Evolutionary conservation across 805 yeast species (phyloP), one percentile per base, ranked within the genome.

Genomic region (Metschnikowia kofuensis): DNA sequence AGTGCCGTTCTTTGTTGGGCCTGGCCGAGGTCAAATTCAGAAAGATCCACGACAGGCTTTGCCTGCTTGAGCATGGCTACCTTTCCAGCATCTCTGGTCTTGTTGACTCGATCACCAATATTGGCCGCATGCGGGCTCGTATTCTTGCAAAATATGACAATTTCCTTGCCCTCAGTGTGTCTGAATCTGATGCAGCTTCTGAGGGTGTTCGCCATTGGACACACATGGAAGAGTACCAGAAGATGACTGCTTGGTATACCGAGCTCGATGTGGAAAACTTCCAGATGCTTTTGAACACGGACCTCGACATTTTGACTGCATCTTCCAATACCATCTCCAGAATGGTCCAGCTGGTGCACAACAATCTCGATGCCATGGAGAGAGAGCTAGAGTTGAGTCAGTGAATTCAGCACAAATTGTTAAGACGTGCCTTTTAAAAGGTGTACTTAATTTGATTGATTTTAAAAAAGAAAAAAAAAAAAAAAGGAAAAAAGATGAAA

Each of bases 101-200:
- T 31, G 35, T 41, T 27, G 35, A 41, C 15, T 9, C 27, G 2
- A 41, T 41, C 29, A 15, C 42, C 30, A 35, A 32, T n/a, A 41
- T 37, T 21, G 32, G 45, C 11, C 10, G 12, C 11, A 46, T 36
- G 42, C 5, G 49, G 5, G 38, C 26, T 11, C 38, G 42, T 12
- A 42, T 41, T 6, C 36, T 46, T 40, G 38, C 40, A 35, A 30
- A 35, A 28, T 40, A 46, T 36, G 42, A 41, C 29, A 41, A n/a
- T 7, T 46, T 46, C 29, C 15, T 31, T 36, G 37, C 26, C 35
- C 45, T 46, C 29, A 40, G 36, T 28, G 16, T 14, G 7, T 10
- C n/a, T 12, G 21, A 26, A n/a, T 29, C 29, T 6, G 21, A n/a
- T 12, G 15, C 40, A 14, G 49, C 35, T n/a, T 16, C 44, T 12